Percentiles rank a stretch among this genome's conserved stretches.
phyloP scores from a whole-genome alignment of 2,329 filamentous ascomycete species.

The Fusarium lateritium region DNA sequence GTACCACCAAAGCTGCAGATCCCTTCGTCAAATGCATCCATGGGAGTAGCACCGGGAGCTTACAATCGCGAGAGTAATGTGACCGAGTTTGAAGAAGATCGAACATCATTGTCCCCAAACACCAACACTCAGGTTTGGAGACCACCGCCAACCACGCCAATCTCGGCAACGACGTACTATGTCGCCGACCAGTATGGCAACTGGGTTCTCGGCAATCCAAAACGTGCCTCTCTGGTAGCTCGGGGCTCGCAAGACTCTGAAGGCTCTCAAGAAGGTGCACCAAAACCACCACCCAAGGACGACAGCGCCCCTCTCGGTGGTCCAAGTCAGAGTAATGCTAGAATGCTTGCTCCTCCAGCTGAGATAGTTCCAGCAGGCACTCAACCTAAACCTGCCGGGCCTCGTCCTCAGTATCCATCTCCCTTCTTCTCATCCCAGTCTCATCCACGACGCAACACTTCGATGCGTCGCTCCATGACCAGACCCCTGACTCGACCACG shows the following conservation, averaged over 20 bases:
- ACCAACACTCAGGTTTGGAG: constrained; percentile 65
- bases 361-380: constrained; percentile 51
- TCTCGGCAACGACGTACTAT: constrained; percentile 63
- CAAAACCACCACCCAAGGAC: constrained; percentile 43
- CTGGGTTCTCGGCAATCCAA: constrained; percentile 64
- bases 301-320: constrained; percentile 26
- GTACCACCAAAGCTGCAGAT: constrained; percentile 51
- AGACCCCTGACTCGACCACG: constrained; percentile 46
- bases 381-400: constrained; percentile 38
- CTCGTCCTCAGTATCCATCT: constrained; percentile 42
- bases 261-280: constrained; percentile 20
- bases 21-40: constrained; percentile 33
- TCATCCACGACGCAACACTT: constrained; percentile 41
- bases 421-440: constrained; percentile 47
- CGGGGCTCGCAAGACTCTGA: constrained; percentile 40
- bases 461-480: constrained; percentile 39
- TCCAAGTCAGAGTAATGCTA: constrained; percentile 8
- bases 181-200: constrained; percentile 68
- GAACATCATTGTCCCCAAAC: constrained; percentile 53
- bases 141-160: constrained; percentile 62
- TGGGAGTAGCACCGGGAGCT: constrained; percentile 7
- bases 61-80: constrained; percentile 60
- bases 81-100: constrained; percentile 68
- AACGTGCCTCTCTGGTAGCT: constrained; percentile 48
- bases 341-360: constrained; percentile 49